phyloP scores from a whole-genome alignment of 2,329 filamentous ascomycete species.

The Thielaviopsis musarum region DNA sequence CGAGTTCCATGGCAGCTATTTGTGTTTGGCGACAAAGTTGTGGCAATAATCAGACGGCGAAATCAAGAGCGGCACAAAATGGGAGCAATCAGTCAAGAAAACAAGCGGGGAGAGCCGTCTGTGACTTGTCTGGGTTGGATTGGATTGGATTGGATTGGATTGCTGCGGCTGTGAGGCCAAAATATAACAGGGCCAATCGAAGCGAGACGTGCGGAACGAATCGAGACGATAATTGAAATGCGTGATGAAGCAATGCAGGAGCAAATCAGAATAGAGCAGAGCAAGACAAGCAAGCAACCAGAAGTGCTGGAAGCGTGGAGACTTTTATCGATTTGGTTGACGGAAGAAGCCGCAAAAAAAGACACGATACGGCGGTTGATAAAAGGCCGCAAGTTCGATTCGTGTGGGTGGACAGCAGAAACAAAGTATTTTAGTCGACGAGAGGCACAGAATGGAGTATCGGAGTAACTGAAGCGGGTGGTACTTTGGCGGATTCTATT shows the following conservation, averaged over 20 bases:
- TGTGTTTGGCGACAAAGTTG: not conserved
- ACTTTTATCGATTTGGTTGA: not conserved
- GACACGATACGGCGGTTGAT: not conserved
- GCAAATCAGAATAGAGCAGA: not conserved
- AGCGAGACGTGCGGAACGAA: not conserved
- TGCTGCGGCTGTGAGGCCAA: not conserved
- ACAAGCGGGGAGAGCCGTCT: not conserved
- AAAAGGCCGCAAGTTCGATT: not conserved
- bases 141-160: not conserved
- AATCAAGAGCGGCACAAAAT: not conserved
- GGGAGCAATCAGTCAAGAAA: not conserved
- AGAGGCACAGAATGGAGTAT: not conserved
- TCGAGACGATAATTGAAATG: not conserved
- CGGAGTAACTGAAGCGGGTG: too few relatives aligned
- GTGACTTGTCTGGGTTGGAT: not conserved
- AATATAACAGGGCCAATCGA: not conserved
- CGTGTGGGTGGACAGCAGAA: not conserved
- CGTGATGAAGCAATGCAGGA: not conserved
- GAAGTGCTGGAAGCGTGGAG: not conserved
- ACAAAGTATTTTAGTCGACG: not conserved
- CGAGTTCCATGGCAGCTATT: conserved; percentile 8
- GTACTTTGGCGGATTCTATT: not conserved
- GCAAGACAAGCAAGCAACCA: too few relatives aligned
- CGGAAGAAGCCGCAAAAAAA: not conserved
- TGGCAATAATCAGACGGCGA: not conserved